Conservation (phyloP, 2,329 filamentous ascomycete species). For the Diaporthe amygdali region DNA sequence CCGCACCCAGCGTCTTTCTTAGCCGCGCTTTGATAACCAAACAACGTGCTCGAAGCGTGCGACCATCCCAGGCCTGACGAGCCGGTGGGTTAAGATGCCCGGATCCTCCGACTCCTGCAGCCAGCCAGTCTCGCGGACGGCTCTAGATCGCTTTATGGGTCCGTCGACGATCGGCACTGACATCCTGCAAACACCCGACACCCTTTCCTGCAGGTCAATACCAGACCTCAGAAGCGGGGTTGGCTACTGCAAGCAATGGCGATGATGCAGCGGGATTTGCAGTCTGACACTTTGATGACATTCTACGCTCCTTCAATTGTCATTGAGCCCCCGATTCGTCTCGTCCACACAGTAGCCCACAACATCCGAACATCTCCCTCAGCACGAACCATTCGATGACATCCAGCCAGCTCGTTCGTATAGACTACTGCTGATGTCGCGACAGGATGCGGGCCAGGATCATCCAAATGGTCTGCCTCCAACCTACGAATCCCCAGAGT, state of each 20-base stretch:
- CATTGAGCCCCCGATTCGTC: neutral
- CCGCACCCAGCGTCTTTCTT: neutral
- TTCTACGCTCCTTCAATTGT: neutral
- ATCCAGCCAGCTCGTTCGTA: neutral
- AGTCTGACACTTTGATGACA: conserved; percentile 2
- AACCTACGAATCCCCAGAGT: neutral
- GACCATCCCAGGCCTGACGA: neutral
- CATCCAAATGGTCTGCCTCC: no score
- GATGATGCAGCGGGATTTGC: conserved; percentile 3
- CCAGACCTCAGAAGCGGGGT: neutral
- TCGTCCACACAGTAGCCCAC: neutral
- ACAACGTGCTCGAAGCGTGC: neutral
- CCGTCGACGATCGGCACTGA: neutral
- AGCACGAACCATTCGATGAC: neutral
- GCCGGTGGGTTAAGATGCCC: neutral
- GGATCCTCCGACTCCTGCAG: neutral
- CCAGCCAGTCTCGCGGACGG: neutral
- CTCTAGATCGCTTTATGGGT: neutral
- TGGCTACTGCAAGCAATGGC: conserved; percentile 1
- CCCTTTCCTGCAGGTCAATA: neutral
- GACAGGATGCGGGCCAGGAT: neutral
- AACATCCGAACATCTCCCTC: neutral
- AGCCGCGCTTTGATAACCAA: neutral
- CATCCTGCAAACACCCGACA: neutral
- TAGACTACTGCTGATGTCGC: neutral